Conservation (phyloP, 169 alveolate species). For the Plasmodium relictum region DNA sequence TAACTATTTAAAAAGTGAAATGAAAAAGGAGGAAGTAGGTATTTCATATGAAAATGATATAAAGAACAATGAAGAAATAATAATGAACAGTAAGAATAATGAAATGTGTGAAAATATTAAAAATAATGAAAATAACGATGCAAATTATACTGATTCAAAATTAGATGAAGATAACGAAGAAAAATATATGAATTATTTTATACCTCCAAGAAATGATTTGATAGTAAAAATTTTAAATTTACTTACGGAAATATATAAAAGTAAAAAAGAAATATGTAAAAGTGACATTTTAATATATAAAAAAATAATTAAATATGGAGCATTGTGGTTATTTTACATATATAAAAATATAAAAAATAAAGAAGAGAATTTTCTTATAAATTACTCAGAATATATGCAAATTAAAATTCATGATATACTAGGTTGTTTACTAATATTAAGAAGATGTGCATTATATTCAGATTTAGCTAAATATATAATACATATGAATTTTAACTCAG, state of each 20-base stretch:
- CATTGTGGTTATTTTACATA: slow-evolving; percentile 70
- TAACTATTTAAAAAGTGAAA: neutral
- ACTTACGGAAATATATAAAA: slow-evolving; percentile 45
- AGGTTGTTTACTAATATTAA: slow-evolving; percentile 57
- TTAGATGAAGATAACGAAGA: neutral
- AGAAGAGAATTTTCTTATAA: slow-evolving; percentile 29
- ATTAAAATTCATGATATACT: slow-evolving; percentile 52
- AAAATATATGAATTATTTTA: neutral
- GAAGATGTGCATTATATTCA: slow-evolving; percentile 74
- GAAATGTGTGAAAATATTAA: neutral
- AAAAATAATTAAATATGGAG: slow-evolving; percentile 75
- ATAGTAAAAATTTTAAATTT: slow-evolving; percentile 53
- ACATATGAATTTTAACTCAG: slow-evolving; percentile 42
- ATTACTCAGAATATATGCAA: slow-evolving; percentile 42
- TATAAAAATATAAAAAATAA: slow-evolving; percentile 41
- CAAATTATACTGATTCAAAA: neutral
- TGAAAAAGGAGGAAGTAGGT: neutral
- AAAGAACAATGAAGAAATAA: neutral
- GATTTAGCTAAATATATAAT: slow-evolving; percentile 29
- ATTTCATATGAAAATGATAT: neutral
- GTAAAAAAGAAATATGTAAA: slow-evolving; percentile 19
- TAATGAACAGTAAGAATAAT: neutral
- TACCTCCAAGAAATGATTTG: slow-evolving; percentile 70
- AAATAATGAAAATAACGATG: slow-evolving; percentile 1
- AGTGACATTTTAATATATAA: slow-evolving; percentile 20